Evolutionary conservation across 306 rosid genomes (phyloP), one percentile per base, ranked within the genome.

Genomic region (Cajanus cajan): DNA sequence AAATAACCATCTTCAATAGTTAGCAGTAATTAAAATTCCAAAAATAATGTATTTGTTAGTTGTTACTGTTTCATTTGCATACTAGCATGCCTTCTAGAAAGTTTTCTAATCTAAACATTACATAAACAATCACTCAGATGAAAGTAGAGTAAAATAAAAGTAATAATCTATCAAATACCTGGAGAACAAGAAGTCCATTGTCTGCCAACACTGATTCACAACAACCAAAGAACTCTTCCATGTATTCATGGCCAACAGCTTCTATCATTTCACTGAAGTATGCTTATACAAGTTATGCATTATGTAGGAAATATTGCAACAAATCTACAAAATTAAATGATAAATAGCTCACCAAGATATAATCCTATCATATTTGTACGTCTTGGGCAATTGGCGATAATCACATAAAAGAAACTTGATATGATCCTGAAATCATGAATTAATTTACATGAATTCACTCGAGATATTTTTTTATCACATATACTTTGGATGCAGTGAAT

Each of bases 211-310:
- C 80, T 7, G 93, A 88, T 68, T 94, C 98, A 75, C 97, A 94
- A 34, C 89, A 89, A 50, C 93, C 80, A 66, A 94, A 92, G 77
- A 90, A 94, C 25, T 88, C 88, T 72, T 90, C 91, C 92, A 94
- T 90, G 76, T 68, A 92, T 78, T 94, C 97, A 50, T 92, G 94
- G n/a, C 96, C 98, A 36, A 90, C 96, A 16, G 73, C 78, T 81
- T 94, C 97, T 28, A 94, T 68, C 97, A 94, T 90, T 90, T 90
- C 98, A 76, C 97, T 94, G 92, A 65, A 85, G 73, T 78, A 85
- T 73, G 44, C 36, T 64, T 34, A 40, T 52, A 39, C 25, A 64
- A 31, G 73, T 81, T 59, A 78, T 25, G 57, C n/a, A 73, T 19
- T n/a, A 14, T 75, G 65, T 24, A 67, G n/a, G 59, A 61, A 74